These are phyloP conservation scores for Rickenella mellea DNA, from an alignment of 768 basidiomycete species.

Conservation along the genomic window DNA sequence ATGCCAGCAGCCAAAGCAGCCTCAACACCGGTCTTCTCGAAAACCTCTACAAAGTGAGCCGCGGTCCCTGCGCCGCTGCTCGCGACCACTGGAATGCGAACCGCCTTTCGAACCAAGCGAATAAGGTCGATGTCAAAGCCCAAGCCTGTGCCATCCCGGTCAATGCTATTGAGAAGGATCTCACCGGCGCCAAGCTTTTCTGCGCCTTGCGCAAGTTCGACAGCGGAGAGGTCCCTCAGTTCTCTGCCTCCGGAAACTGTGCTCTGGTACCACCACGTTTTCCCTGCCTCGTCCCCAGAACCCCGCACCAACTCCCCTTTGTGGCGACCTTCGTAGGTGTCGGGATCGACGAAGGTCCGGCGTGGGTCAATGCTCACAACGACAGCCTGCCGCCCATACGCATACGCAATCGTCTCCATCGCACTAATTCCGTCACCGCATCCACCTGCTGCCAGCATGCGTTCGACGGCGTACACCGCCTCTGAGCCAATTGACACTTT, in stretches of 20 bases:
- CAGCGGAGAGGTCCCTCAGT: constrained; percentile 70
- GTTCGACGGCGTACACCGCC: constrained; percentile 90
- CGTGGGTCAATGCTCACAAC: constrained; percentile 96
- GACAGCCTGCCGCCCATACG: constrained; percentile 93
- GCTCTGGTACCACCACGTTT: constrained; percentile 98
- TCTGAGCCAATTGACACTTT: constrained; percentile 98
- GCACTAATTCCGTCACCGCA: constrained; percentile 66
- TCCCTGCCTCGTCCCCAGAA: constrained; percentile 49
- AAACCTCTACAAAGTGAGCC: constrained; percentile 84
- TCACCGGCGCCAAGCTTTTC: constrained; percentile 91
- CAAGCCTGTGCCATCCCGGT: constrained; percentile 85
- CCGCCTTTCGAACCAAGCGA: constrained; percentile 59
- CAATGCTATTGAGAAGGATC: constrained; percentile 91
- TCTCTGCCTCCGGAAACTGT: constrained; percentile 93
- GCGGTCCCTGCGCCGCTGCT: constrained; percentile 84
- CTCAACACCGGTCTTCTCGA: constrained; percentile 69
- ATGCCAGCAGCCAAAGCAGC: constrained; percentile 95
- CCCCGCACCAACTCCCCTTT: constrained; percentile 48
- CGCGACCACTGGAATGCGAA: constrained; percentile 88
- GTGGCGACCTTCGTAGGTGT: constrained; percentile 61
- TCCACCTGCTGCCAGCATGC: constrained; percentile 41
- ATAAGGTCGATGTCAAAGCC: constrained; percentile 89
- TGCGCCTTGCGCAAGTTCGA: constrained; percentile 87
- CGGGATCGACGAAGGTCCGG: constrained; percentile 65
- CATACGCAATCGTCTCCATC: constrained; percentile 85